Conservation (phyloP, 768 basidiomycete species). For the Sistotremastrum suecicum region DNA sequence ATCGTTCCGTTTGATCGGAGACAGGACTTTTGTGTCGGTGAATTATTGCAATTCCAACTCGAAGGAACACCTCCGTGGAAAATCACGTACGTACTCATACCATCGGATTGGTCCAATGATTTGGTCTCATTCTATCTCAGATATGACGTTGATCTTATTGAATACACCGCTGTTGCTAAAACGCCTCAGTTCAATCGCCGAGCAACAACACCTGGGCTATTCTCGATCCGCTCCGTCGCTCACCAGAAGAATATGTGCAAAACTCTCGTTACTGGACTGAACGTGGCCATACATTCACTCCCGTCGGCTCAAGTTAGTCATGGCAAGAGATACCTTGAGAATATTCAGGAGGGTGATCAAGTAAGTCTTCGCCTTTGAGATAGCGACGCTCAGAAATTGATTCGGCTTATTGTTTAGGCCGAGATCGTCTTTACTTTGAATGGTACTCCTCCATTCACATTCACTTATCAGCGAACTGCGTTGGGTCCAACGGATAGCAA, state of each 20-base stretch:
- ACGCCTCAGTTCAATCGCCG: conserved; percentile 74
- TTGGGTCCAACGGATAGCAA: conserved; percentile 35
- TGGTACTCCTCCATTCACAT: conserved; percentile 91
- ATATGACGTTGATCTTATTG: conserved; percentile 69
- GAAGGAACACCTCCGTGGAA: conserved; percentile 93
- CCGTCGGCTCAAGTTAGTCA: conserved; percentile 84
- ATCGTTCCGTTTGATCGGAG: conserved; percentile 74
- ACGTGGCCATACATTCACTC: conserved; percentile 61
- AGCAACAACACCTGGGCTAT: conserved; percentile 71
- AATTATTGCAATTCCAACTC: conserved; percentile 79
- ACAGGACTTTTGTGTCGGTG: conserved; percentile 80
- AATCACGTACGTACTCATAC: conserved; percentile 41
- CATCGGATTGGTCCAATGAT: not conserved
- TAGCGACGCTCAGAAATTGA: not conserved
- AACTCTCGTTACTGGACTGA: conserved; percentile 61
- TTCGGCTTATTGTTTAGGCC: conserved; percentile 47
- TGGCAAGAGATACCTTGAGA: conserved; percentile 68
- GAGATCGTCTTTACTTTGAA: conserved; percentile 83
- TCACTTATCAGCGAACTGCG: conserved; percentile 75
- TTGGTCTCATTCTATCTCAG: conserved; percentile 23
- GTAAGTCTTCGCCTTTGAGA: conserved; percentile 7
- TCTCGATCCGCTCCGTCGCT: conserved; percentile 76
- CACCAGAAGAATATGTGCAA: conserved; percentile 91
- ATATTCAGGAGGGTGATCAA: conserved; percentile 71
- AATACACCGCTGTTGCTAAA: conserved; percentile 58